phyloP scores from a whole-genome alignment of 768 basidiomycete species.

The Phaeotremella skinneri region DNA sequence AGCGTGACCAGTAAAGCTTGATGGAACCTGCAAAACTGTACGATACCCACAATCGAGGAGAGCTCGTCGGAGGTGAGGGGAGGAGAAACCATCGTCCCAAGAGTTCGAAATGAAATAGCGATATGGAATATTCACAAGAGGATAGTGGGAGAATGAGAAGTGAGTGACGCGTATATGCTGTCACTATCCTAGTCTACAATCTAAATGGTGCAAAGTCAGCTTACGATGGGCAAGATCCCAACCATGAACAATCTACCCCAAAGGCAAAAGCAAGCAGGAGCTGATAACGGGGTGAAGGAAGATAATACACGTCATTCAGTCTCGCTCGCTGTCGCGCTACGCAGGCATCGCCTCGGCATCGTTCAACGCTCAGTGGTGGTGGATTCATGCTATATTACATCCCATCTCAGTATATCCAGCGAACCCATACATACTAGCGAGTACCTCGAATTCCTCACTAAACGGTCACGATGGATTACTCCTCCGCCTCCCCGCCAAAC shows the following conservation, averaged over 20 bases:
- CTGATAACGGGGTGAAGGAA: too few relatives aligned
- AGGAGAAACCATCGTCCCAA: slow-evolving; percentile 1
- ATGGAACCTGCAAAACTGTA: too few relatives aligned
- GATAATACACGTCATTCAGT: too few relatives aligned
- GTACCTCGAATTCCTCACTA: neutral
- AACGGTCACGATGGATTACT: neutral
- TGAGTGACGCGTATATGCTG: neutral
- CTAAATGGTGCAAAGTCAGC: neutral
- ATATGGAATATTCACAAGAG: slow-evolving; percentile 2
- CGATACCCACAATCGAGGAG: slow-evolving; percentile 18
- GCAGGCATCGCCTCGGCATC: too few relatives aligned
- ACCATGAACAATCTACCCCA: too few relatives aligned
- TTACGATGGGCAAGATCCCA: neutral
- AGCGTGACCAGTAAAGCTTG: too few relatives aligned
- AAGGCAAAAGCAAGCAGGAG: too few relatives aligned
- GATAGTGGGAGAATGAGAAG: neutral
- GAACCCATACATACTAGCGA: neutral
- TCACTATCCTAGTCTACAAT: neutral
- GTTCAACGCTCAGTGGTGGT: too few relatives aligned
- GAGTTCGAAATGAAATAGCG: slow-evolving; percentile 6
- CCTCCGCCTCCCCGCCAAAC: slow-evolving; percentile 14
- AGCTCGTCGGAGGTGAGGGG: slow-evolving; percentile 17
- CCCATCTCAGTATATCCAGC: neutral
- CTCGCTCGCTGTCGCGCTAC: too few relatives aligned
- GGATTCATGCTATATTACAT: too few relatives aligned